Evolutionary conservation across 176 grass and related monocot genomes (phyloP).

Genomic region (Rhynchospora pubera): DNA sequence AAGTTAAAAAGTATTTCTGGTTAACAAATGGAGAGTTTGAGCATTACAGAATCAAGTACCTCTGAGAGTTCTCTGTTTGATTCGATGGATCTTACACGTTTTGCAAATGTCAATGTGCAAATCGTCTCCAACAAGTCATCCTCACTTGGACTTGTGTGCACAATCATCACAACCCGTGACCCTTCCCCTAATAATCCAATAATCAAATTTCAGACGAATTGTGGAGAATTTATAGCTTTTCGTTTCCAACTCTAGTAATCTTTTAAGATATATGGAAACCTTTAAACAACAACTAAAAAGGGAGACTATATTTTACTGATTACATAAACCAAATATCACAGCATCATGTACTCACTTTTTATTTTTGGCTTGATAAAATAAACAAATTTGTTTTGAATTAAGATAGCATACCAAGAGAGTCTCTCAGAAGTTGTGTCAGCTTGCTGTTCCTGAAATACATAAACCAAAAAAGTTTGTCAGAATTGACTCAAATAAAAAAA

Average conservation of each 20-base stretch:
- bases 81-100: constrained; percentile 66
- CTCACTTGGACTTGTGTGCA: constrained; percentile 65
- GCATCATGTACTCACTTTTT: background rate
- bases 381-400: background rate
- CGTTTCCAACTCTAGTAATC: background rate
- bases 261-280: background rate
- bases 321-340: background rate
- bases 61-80: constrained; percentile 51
- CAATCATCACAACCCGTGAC: constrained; percentile 88
- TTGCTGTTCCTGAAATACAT: constrained; percentile 74
- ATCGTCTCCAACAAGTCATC: constrained; percentile 71
- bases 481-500: constrained; percentile 3
- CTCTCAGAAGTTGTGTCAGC: constrained; percentile 87
- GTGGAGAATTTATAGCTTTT: background rate
- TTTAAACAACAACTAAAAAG: background rate
- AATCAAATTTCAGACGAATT: background rate
- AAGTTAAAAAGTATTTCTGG: background rate
- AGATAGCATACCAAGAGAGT: constrained; percentile 61
- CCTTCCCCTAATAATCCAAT: constrained; percentile 32
- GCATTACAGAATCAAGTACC: constrained; percentile 31
- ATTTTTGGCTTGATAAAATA: background rate
- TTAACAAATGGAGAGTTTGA: background rate
- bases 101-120: constrained; percentile 66
- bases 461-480: constrained; percentile 4
- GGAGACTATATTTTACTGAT: background rate